Percentiles rank a stretch among this genome's conserved stretches.
These are phyloP conservation scores for Mycosphaerella arachidis DNA, from an alignment of 2,329 filamentous ascomycete species.

Conservation along the genomic window DNA sequence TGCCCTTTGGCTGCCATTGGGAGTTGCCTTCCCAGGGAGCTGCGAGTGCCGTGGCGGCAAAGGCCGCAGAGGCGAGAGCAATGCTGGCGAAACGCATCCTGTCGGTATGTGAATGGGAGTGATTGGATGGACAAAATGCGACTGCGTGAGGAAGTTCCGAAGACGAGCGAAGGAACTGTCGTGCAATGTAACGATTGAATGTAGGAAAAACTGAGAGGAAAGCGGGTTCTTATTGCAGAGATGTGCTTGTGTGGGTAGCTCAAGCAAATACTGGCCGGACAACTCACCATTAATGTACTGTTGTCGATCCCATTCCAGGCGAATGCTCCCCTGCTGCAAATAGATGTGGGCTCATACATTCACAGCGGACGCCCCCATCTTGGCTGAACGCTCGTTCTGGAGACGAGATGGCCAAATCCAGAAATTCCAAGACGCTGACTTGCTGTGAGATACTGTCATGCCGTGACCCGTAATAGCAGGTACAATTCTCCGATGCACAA, in stretches of 20 bases:
- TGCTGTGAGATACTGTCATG: slow-evolving; percentile 5
- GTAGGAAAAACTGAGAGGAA: background rate
- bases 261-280: background rate
- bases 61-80: slow-evolving; percentile 18
- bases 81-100: slow-evolving; percentile 22
- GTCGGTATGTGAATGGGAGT: slow-evolving; percentile 5
- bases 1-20: slow-evolving; percentile 4
- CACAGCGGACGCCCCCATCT: background rate
- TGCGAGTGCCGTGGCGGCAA: slow-evolving; percentile 17
- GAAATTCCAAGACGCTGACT: slow-evolving; percentile 1
- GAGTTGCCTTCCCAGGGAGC: slow-evolving; percentile 15
- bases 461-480: slow-evolving; percentile 4
- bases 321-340: slow-evolving; percentile 3
- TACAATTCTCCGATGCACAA: slow-evolving; percentile 4
- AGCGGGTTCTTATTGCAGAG: background rate
- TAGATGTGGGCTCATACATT: slow-evolving; percentile 4
- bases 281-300: background rate
- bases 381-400: slow-evolving; percentile 1
- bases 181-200: slow-evolving; percentile 5
- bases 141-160: slow-evolving; percentile 1
- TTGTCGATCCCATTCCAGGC: background rate
- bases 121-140: background rate
- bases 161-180: background rate
- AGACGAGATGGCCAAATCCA: background rate
- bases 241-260: background rate